phyloP scores from a whole-genome alignment of 108 stramenopile genomes.

The Nitzschia palea region DNA sequence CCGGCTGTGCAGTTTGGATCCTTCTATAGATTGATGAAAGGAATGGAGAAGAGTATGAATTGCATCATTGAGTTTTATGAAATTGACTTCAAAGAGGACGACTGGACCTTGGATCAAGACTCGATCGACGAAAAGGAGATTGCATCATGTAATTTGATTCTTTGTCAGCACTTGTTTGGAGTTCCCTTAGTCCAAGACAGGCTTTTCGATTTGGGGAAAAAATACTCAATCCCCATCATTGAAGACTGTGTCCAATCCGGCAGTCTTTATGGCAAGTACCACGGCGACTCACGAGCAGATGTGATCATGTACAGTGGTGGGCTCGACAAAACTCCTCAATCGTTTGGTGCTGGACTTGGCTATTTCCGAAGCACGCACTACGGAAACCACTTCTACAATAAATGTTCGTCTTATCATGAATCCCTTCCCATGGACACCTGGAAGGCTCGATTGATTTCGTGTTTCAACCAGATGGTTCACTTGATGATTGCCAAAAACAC shows the following conservation, averaged over 20 bases:
- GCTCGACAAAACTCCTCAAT: conserved; percentile 29
- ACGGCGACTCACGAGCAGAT: conserved; percentile 18
- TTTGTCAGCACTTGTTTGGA: conserved; percentile 29
- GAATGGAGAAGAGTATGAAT: conserved; percentile 25
- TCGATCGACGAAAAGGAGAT: conserved; percentile 28
- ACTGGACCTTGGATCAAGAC: conserved; percentile 25
- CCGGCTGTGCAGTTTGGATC: conserved; percentile 21
- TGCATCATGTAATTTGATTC: conserved; percentile 15
- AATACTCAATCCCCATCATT: conserved; percentile 20
- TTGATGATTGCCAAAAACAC: conserved; percentile 24
- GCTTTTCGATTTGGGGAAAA: conserved; percentile 10
- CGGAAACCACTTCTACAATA: conserved; percentile 11
- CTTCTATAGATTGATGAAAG: conserved; percentile 17
- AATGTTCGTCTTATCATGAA: conserved; percentile 5
- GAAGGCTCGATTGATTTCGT: conserved; percentile 9
- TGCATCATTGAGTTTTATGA: conserved; percentile 25
- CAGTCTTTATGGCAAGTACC: conserved; percentile 21
- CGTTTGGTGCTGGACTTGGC: conserved; percentile 21
- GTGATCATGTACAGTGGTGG: conserved; percentile 28
- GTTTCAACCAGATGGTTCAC: conserved; percentile 19
- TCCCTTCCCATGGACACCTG: conserved; percentile 17
- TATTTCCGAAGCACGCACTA: conserved; percentile 10
- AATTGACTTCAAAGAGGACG: conserved; percentile 23
- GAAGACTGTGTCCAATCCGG: conserved; percentile 31
- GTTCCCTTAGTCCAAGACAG: conserved; percentile 12